These are phyloP conservation scores for Thelephora ganbajun DNA, from an alignment of 768 basidiomycete genomes.

Conservation along the genomic window DNA sequence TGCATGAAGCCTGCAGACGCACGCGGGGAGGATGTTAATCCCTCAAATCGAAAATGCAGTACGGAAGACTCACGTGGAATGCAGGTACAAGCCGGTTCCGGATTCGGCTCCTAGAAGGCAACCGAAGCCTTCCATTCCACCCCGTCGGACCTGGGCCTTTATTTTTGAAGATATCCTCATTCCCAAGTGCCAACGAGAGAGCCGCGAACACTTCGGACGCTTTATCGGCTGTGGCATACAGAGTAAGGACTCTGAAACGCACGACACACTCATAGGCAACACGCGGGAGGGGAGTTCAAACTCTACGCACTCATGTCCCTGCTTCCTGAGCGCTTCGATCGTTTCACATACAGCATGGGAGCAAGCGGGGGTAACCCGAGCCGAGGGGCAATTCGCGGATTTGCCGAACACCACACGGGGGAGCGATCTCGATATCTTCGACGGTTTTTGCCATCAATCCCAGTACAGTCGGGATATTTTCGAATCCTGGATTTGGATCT, in stretches of 20 bases:
- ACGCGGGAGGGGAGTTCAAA: no score
- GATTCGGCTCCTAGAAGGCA: no score
- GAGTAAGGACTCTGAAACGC: no score
- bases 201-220: slow-evolving; percentile 49
- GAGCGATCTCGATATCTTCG: slow-evolving; percentile 51
- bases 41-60: no score
- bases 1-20: no score
- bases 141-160: slow-evolving; percentile 59
- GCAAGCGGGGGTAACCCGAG: slow-evolving; percentile 9
- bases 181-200: slow-evolving; percentile 59
- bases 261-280: no score
- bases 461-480: slow-evolving; percentile 38
- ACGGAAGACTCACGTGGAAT: no score
- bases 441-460: slow-evolving; percentile 66
- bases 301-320: no score
- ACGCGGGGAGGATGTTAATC: no score
- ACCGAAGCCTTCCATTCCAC: slow-evolving; percentile 2
- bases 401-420: slow-evolving; percentile 38
- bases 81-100: no score
- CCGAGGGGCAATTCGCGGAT: no score
- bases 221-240: slow-evolving; percentile 21
- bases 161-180: slow-evolving; percentile 49
- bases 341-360: slow-evolving; percentile 22
- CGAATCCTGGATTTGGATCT: slow-evolving; percentile 62
- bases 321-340: slow-evolving; percentile 19